Evolutionary conservation across 345 rosid genomes (phyloP), one percentile per base, ranked within the genome.

Genomic region (Isatis tinctoria): DNA sequence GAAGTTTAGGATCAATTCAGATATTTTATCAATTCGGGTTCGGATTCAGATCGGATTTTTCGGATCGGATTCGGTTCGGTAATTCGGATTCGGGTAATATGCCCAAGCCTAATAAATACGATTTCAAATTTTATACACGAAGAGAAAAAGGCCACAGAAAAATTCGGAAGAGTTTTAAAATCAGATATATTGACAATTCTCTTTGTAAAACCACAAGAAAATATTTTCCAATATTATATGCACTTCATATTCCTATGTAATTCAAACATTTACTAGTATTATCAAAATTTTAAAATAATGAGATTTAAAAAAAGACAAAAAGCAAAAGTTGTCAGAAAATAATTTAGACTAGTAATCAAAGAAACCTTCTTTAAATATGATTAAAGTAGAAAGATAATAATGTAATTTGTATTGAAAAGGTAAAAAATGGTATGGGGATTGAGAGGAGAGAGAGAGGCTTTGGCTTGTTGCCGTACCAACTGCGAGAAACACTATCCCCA

Each of bases 401-500:
- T 64, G 71, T 24, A 74, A 13, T 49, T 20, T 49, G 30, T 22
- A 22, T 22, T 66, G 67, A 74, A 74, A 74, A 66, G 62, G 67
- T 60, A 5, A 67, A 67, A 39, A 20, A 10, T 65, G 60, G 24
- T 58, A 39, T 37, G 51, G 74, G 60, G 72, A 57, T 13, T 33
- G 39, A 44, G 20, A 52, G 48, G 49, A 18, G 61, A 62, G 54
- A 74, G 18, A 13, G 11, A 51, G 11, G 13, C 52, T 24, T 66
- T 30, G 41, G 22, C 39, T 16, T 27, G 8, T 41, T 11, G 37
- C 10, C n/a, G 36, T 59, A 74, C 67, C 78, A 74, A 60, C 78
- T 37, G 43, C 72, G 78, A 74, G 8, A 74, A 73, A 68, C 78
- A 47, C 78, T 67, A 75, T 67, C 63, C 74, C 73, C 67, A 52